Base-by-base conservation (phyloP, 2,329 filamentous ascomycete species). In the Diplodia intermedia region DNA sequence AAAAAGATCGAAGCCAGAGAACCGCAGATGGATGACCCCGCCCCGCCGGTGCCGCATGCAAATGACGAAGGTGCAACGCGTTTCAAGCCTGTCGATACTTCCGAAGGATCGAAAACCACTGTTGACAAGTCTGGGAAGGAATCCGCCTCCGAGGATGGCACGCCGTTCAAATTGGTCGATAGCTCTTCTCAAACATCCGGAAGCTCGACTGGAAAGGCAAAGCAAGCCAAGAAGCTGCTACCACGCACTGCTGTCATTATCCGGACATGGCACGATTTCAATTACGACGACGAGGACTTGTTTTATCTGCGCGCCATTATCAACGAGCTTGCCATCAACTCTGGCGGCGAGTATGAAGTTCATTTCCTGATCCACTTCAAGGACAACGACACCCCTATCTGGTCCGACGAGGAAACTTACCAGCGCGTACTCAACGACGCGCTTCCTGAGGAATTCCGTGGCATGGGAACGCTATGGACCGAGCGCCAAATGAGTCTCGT, bases 311-410 rank as follows among this genome's bases (percentile, higher is more conserved):
- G 93, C 18, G 90, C 93, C 38, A 82, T 97, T 73, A 88, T 97
- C 52, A 88, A 90, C 4, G 93, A 97, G 79, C 83, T 96, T 11
- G 88, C 89, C 8, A 82, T 97, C 60, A 84, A 88, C 67, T 94
- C 91, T 0, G 92, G 92, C 38, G 91, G 90, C 56, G 92, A 97
- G 76, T 97, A 95, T 73, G 86, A 86, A 4, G 85, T 97, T 3
- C 92, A 95, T 77, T 93, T 97, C 75, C 83, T 97, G 43, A 86
- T 97, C 49, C 92, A 97, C 72, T 91, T 96, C 71, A 92, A 92
- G 73, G 90, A 96, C 77, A 86, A 91, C 72, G 88, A 91, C 73
- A 81, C 89, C 52, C 91, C 90, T 54, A 92, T 97, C 72, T 97
- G 91, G 91, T 88, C 91, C 0, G 92, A 95, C 73, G 87, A 91